Evolutionary conservation across 2,329 filamentous ascomycete genomes (phyloP).

Genomic region (Alternaria sp.): DNA sequence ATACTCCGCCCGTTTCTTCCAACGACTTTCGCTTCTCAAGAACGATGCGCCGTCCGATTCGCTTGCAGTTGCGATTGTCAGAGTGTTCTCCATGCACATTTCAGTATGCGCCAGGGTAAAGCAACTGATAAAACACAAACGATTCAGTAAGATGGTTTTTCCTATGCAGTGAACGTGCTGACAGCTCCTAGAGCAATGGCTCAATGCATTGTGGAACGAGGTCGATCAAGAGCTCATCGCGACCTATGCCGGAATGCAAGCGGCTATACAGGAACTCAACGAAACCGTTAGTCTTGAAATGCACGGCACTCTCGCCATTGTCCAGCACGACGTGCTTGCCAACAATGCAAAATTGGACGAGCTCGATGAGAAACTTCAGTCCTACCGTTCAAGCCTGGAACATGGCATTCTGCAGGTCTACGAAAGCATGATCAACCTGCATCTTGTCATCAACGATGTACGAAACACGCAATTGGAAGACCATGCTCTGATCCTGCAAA

Average conservation of each 20-base stretch:
- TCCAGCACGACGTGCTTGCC: too few species aligned
- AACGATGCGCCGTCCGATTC: slow-evolving; percentile 21
- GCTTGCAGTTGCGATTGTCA: neutral
- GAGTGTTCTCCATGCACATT: neutral
- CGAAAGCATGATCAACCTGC: neutral
- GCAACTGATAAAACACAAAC: neutral
- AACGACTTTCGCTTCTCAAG: slow-evolving; percentile 45
- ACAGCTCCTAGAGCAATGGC: neutral
- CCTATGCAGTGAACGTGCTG: too few species aligned
- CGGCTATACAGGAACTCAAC: slow-evolving; percentile 15
- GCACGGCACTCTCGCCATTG: neutral
- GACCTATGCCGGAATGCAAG: slow-evolving; percentile 18
- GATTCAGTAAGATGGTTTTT: neutral
- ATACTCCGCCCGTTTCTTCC: slow-evolving; percentile 48
- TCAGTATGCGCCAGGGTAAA: neutral
- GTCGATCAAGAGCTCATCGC: slow-evolving; percentile 15
- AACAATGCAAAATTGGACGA: neutral
- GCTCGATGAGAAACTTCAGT: neutral
- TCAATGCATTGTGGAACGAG: slow-evolving; percentile 20
- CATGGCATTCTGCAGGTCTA: neutral
- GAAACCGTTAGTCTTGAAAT: neutral
- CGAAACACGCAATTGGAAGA: neutral
- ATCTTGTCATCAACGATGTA: neutral
- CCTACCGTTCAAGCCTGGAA: neutral
- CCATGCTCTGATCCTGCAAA: neutral